These are phyloP conservation scores for Talaromyces albobiverticillius DNA, from an alignment of 2,329 filamentous ascomycete species.

Conservation along the genomic window DNA sequence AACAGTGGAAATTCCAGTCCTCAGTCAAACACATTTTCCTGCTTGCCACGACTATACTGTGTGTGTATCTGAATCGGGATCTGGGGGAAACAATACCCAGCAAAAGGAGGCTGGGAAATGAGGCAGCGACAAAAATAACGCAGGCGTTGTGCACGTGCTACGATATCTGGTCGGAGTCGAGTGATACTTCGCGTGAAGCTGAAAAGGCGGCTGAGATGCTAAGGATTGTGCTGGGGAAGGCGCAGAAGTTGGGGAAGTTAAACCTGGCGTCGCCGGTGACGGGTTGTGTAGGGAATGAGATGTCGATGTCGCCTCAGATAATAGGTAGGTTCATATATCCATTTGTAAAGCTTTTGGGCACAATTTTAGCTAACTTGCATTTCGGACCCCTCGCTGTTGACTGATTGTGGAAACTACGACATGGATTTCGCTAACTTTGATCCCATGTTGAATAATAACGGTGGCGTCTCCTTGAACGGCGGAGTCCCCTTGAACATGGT, in stretches of 20 bases:
- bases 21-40: constrained; percentile 10
- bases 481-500: neutral
- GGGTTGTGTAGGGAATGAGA: neutral
- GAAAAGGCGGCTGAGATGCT: constrained; percentile 9
- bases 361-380: neutral
- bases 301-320: neutral
- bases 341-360: neutral
- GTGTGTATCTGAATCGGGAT: constrained; percentile 5
- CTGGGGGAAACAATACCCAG: neutral
- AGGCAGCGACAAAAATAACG: neutral
- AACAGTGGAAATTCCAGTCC: constrained; percentile 11
- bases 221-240: constrained; percentile 9
- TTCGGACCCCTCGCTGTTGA: neutral
- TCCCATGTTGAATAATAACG: neutral
- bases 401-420: neutral
- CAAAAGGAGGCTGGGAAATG: neutral
- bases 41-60: constrained; percentile 12
- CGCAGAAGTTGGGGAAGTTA: neutral
- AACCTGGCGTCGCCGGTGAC: neutral
- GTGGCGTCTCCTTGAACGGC: neutral
- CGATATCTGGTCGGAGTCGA: constrained; percentile 3
- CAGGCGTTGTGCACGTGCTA: constrained; percentile 8
- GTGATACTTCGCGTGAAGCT: constrained; percentile 5
- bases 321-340: neutral
- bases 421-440: neutral